These are phyloP conservation scores for Botrytis fabae DNA, from an alignment of 2,329 filamentous ascomycete genomes.

Conservation along the genomic window DNA sequence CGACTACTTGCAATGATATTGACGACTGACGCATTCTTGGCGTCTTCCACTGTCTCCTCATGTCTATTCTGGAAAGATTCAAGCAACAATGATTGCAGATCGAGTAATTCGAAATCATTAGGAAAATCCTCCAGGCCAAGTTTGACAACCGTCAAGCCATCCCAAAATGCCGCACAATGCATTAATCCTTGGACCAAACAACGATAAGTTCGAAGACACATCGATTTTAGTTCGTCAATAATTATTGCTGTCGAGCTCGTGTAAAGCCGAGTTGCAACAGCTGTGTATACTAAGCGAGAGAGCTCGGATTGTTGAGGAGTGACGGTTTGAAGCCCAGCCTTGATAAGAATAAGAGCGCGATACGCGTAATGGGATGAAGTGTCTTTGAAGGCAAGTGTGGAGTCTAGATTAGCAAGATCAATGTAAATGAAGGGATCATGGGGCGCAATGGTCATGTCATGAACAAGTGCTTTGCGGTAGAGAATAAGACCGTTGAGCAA, in stretches of 20 bases:
- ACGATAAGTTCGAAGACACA: constrained; percentile 26
- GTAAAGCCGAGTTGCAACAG: background rate
- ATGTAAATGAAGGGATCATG: constrained; percentile 32
- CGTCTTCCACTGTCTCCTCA: background rate
- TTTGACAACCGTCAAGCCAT: constrained; percentile 30
- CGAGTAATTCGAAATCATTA: constrained; percentile 24
- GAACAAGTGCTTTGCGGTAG: constrained; percentile 24
- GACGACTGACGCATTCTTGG: background rate
- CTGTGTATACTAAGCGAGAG: constrained; percentile 15
- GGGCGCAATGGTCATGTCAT: constrained; percentile 21
- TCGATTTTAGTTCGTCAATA: constrained; percentile 27
- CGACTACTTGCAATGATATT: constrained; percentile 18
- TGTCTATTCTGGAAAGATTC: constrained; percentile 24
- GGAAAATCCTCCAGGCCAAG: constrained; percentile 25
- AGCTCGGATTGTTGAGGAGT: constrained; percentile 6
- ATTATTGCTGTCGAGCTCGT: constrained; percentile 18
- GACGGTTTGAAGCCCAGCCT: constrained; percentile 26
- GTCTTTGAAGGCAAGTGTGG: constrained; percentile 34
- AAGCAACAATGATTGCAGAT: constrained; percentile 18
- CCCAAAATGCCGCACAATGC: constrained; percentile 33
- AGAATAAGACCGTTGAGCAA: constrained; percentile 25
- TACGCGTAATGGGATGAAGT: constrained; percentile 29
- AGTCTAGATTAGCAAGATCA: constrained; percentile 25
- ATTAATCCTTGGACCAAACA: constrained; percentile 28
- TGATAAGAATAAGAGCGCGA: constrained; percentile 31